Evolutionary conservation across 768 basidiomycete species (phyloP), one percentile per base, ranked within the genome.

Genomic region (Boletus vinaceobasis): DNA sequence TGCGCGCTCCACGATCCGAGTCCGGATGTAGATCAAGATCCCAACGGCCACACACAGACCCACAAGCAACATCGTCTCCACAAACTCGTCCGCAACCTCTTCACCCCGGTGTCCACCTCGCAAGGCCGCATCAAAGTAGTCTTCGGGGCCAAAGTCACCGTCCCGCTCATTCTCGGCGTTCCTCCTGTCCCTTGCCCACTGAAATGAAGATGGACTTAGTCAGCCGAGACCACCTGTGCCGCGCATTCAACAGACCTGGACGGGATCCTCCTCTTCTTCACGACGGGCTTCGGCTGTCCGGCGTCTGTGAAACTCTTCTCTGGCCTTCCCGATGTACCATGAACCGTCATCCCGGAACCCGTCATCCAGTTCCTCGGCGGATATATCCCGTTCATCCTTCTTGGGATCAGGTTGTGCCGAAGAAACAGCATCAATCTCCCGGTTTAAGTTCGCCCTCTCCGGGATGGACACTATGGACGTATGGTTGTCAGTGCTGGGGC

Each of bases 311-410:
- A 88, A 89, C 50, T 93, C 87, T 53, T 92, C 90, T 57, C 80
- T 81, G 5, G 90, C 89, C 62, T 87, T 90, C 8, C 90, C 90
- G 39, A 90, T 70, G 63, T 93, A 91, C 91, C 90, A 93, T 7
- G 82, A 77, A 13, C 84, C 86, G 45, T 87, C 87, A 13, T 77
- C 74, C 14, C 67, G 60, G 35, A 64, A 56, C 19, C 59, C 65
- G 8, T 72, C 71, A 11, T 70, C 71, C 5, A 56, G 33, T 17
- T 68, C 63, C 29, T 73, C 66, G 8, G 64, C 48, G 29, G 58
- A 42, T n/a, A 37, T 42, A 32, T 19, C 61, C 10, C 23, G 42
- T 38, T 57, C 49, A 17, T 58, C 55, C 3, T 27, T 36, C 3
- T 31, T 38, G 13, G 37, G 2, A 32, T 63, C 60, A 5, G 51